phyloP scores from a whole-genome alignment of 2,329 filamentous ascomycete species.

The Monilinia laxa region DNA sequence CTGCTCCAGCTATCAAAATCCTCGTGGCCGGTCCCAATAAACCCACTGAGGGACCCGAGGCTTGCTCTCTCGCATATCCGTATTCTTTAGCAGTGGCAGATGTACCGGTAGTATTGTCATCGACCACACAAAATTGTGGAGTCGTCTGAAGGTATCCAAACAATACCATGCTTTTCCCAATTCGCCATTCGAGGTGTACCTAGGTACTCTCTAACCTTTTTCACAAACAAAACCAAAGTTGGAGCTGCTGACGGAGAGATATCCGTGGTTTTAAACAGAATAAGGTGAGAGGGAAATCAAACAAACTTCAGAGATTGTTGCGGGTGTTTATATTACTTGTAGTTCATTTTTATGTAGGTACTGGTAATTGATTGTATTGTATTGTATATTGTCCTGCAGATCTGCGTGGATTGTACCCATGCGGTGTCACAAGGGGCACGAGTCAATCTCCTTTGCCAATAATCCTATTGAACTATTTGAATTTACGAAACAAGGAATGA shows the following conservation, averaged over 20 bases:
- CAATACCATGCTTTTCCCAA: constrained; percentile 34
- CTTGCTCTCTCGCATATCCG: constrained; percentile 1
- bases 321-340: not conserved
- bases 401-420: not conserved
- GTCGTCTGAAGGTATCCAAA: constrained; percentile 35
- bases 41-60: constrained; percentile 26
- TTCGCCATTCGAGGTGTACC: constrained; percentile 17
- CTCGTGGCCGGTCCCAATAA: constrained; percentile 34
- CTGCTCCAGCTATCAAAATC: constrained; percentile 32
- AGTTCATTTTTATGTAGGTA: not conserved
- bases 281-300: not conserved
- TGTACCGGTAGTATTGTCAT: constrained; percentile 22
- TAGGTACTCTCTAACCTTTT: not conserved
- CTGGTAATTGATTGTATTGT: not conserved
- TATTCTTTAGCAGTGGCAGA: constrained; percentile 5
- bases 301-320: not conserved
- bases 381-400: not conserved
- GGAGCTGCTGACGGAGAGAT: not conserved
- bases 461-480: not conserved
- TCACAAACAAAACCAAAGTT: constrained; percentile 4
- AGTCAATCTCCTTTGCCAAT: constrained; percentile 3
- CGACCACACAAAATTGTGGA: constrained; percentile 29
- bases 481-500: constrained; percentile 8
- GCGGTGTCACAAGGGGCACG: not conserved
- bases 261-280: not conserved